Conservation (phyloP, 345 rosid genomes). For the Streptanthus diversifolius region DNA sequence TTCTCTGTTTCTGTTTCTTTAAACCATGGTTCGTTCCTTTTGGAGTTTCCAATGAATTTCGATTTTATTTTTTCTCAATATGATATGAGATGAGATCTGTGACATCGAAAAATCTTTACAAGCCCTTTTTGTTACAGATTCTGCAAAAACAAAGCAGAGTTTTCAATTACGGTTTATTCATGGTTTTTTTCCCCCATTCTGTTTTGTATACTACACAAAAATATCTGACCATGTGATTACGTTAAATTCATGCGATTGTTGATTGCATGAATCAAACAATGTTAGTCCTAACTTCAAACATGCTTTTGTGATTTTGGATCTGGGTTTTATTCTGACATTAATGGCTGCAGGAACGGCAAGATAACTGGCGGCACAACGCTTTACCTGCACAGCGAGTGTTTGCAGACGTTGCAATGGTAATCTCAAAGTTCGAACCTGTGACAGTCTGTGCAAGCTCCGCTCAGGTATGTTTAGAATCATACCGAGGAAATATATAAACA, state of each 20-base stretch:
- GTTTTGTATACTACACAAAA: background rate
- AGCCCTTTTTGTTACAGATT: background rate
- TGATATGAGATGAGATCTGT: background rate
- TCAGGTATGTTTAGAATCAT: constrained; percentile 51
- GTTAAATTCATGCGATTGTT: background rate
- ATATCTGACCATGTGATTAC: background rate
- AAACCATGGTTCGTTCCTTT: background rate
- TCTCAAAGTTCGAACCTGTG: constrained; percentile 73
- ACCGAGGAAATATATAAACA: background rate
- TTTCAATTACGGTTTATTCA: background rate
- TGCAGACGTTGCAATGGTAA: constrained; percentile 65
- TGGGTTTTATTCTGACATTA: background rate
- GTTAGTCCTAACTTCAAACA: background rate
- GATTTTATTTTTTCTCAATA: background rate
- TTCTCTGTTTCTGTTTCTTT: background rate
- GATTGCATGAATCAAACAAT: constrained; percentile 7
- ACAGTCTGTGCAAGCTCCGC: constrained; percentile 85
- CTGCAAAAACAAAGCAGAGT: background rate
- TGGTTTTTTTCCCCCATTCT: background rate
- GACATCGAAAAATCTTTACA: background rate
- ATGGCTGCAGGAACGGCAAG: constrained; percentile 69
- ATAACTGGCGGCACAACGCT: constrained; percentile 84
- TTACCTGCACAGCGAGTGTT: constrained; percentile 56
- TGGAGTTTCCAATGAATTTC: background rate
- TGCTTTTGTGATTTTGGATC: background rate